Evolutionary conservation across 2,329 filamentous ascomycete species (phyloP), one percentile per base, ranked within the genome.

Genomic region (Talaromyces sp.): DNA sequence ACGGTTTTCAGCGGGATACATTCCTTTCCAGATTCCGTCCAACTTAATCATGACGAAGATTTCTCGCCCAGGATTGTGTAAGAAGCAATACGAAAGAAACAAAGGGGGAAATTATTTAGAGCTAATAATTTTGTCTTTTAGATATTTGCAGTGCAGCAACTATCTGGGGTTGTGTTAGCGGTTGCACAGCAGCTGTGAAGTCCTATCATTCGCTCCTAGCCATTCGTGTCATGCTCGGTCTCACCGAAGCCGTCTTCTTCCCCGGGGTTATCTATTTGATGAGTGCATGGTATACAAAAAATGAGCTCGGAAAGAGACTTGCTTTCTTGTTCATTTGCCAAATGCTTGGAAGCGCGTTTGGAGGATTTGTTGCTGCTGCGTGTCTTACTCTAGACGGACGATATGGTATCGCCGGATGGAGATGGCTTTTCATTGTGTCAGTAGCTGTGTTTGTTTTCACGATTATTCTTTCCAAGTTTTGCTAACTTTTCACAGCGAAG

Each of bases 221-320:
- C 17, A 46, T 57, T n/a, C 43, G 57, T 11, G 54, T 46, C 35
- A 54, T 90, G 1, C 77, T 90, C 3, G 88, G 88, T 46, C 62
- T 87, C 1, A 79, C 89, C 26, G 88, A 90, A 69, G 83, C 72
- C 17, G 75, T 86, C 0, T 88, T 87, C 74, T 89, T 89, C 72
- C 58, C 86, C 0, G 82, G 82, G 60, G 85, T 82, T 57, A 85
- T 88, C 0, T 89, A 89, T 67, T 75, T 89, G 3, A 79, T 90
- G 19, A 86, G 82, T 64, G 88, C 85, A 11, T 90, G 86, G 86
- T 89, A 88, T 68, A 86, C 85, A 0, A 60, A 66, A 8, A 41
- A 56, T 46, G 66, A 70, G 62, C 59, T 67, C 7, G 64, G 63
- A 32, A 43, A 57, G 48, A 51, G 60, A 10, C 53, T 55, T 26